Percentiles rank a stretch among this genome's conserved stretches.
These are phyloP conservation scores for Diaporthe aspalathi DNA, from an alignment of 2,329 filamentous ascomycete genomes.

Conservation along the genomic window DNA sequence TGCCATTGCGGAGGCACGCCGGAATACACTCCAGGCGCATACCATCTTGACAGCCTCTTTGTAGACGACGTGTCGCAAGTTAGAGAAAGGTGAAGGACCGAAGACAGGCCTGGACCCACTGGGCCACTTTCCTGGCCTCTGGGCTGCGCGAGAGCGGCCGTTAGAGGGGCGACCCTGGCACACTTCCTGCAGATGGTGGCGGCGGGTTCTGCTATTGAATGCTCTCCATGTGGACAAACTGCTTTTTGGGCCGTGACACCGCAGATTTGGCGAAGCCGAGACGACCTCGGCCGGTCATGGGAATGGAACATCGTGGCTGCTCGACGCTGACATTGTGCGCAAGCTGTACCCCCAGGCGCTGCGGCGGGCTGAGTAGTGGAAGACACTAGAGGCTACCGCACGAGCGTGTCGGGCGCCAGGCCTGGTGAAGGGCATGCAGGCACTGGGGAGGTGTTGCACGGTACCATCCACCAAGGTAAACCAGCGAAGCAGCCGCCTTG, in stretches of 20 bases:
- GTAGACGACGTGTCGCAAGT: slow-evolving; percentile 35
- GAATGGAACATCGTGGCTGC: slow-evolving; percentile 12
- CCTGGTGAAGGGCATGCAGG: slow-evolving; percentile 6
- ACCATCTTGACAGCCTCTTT: slow-evolving; percentile 18
- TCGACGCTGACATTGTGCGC: slow-evolving; percentile 6
- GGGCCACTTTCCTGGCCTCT: slow-evolving; percentile 37
- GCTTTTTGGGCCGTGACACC: slow-evolving; percentile 31
- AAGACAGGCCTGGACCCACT: slow-evolving; percentile 39
- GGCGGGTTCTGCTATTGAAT: slow-evolving; percentile 25
- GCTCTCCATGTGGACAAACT: slow-evolving; percentile 31
- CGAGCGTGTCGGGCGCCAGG: not conserved
- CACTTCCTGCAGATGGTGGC: slow-evolving; percentile 24
- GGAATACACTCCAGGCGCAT: slow-evolving; percentile 25
- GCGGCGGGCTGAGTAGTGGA: not conserved
- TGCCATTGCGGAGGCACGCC: slow-evolving; percentile 5
- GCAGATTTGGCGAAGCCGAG: slow-evolving; percentile 20
- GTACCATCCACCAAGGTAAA: slow-evolving; percentile 10
- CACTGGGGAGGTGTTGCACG: slow-evolving; percentile 1
- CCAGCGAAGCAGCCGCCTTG: slow-evolving; percentile 10
- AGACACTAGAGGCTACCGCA: not conserved
- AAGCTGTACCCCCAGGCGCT: not conserved
- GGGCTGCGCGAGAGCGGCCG: slow-evolving; percentile 38
- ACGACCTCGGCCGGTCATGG: slow-evolving; percentile 22
- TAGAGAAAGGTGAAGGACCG: slow-evolving; percentile 30
- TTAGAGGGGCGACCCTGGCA: slow-evolving; percentile 26